Conservation (phyloP, 306 rosid genomes). For the Trichosanthes truncata region DNA sequence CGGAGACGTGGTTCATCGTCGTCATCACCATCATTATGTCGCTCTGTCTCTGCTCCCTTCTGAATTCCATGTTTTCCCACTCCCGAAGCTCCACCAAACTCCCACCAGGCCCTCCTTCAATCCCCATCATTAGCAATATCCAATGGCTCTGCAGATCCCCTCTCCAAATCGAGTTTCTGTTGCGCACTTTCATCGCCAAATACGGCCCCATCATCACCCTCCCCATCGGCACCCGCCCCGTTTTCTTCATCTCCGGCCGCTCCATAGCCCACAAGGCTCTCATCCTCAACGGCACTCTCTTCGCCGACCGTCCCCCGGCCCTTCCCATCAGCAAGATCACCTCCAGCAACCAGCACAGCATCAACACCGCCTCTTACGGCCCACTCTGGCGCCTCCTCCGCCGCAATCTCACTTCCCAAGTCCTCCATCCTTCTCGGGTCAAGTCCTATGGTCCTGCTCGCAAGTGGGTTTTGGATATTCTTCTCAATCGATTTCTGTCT, state of each 20-base stretch:
- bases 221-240: neutral
- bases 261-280: neutral
- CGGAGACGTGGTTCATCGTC: neutral
- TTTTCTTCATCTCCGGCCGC: constrained; percentile 9
- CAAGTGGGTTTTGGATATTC: constrained; percentile 9
- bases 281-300: constrained; percentile 6
- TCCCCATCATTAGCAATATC: neutral
- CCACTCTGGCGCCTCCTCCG: constrained; percentile 6
- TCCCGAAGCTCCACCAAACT: neutral
- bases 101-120: neutral
- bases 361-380: constrained; percentile 3
- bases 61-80: neutral
- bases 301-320: constrained; percentile 2
- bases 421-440: neutral
- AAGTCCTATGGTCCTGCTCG: neutral
- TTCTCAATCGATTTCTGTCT: neutral
- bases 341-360: constrained; percentile 1
- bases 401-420: constrained; percentile 9
- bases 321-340: neutral
- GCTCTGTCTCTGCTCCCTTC: neutral
- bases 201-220: constrained; percentile 8
- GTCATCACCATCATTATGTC: neutral
- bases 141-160: neutral
- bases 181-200: neutral
- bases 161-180: neutral